Evolutionary conservation across 2,329 filamentous ascomycete genomes (phyloP).

Genomic region (Claviceps humidiphila): DNA sequence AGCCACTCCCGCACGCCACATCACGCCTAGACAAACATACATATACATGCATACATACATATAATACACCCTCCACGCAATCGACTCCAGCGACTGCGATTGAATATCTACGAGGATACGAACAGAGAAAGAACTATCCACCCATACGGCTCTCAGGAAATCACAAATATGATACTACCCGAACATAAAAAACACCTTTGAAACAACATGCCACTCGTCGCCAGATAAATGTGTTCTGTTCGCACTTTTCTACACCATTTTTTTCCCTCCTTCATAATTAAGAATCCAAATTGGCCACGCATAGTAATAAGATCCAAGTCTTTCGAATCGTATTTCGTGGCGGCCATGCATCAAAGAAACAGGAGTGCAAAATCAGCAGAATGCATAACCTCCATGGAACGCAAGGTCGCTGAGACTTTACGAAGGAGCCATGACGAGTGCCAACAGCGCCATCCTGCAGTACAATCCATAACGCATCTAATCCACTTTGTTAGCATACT

Average conservation of each 20-base stretch:
- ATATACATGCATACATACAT: not conserved
- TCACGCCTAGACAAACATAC: not conserved
- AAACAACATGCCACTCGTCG: too few relatives aligned
- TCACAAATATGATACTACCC: not conserved
- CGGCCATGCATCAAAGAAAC: not conserved
- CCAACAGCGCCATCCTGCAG: slow-evolving; percentile 93
- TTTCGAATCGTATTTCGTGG: not conserved
- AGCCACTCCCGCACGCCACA: too few relatives aligned
- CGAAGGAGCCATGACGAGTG: slow-evolving; percentile 60
- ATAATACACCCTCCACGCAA: slow-evolving; percentile 1
- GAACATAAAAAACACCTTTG: too few relatives aligned
- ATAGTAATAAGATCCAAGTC: not conserved
- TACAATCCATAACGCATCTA: slow-evolving; percentile 97
- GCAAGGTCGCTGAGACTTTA: not conserved
- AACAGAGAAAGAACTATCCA: not conserved
- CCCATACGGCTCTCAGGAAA: not conserved
- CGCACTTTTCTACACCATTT: too few relatives aligned
- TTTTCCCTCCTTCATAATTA: too few relatives aligned
- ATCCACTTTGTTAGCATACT: not conserved
- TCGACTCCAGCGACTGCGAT: slow-evolving; percentile 5
- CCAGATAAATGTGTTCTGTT: too few relatives aligned
- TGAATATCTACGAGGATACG: not conserved
- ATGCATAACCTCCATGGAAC: not conserved
- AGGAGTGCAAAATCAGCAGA: not conserved
- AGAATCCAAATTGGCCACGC: too few relatives aligned